These are phyloP conservation scores for Oenanthe sinensis DNA, from an alignment of 129 eudicot species.

Conservation along the genomic window DNA sequence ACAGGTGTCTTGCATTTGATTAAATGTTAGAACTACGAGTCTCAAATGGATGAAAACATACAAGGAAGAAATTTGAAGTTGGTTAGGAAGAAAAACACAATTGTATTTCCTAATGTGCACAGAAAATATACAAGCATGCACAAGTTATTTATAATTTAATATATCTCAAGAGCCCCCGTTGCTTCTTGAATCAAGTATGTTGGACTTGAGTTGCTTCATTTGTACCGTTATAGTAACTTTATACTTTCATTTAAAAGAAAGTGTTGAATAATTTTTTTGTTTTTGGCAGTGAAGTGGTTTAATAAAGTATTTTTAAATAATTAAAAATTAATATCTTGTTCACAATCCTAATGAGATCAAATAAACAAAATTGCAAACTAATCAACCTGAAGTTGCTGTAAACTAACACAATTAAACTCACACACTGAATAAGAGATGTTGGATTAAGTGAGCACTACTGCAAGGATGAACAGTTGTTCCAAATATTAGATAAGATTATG, in stretches of 20 bases:
- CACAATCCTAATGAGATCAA: no score
- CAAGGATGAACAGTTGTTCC: no score
- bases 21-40: background rate
- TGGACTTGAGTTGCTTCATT: constrained; percentile 1
- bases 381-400: no score
- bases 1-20: background rate
- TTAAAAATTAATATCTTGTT: no score
- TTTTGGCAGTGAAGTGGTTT: background rate
- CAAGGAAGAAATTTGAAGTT: background rate
- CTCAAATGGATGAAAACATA: background rate
- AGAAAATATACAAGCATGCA: background rate
- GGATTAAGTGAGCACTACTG: no score
- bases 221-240: background rate
- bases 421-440: no score
- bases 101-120: constrained; percentile 1
- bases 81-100: background rate
- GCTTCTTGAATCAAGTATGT: no score
- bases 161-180: background rate
- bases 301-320: no score
- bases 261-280: background rate
- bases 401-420: no score
- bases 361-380: no score
- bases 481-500: no score
- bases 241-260: background rate
- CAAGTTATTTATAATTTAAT: background rate